Evolutionary conservation across 768 basidiomycete genomes (phyloP).

Genomic region (Podaxis sp.): DNA sequence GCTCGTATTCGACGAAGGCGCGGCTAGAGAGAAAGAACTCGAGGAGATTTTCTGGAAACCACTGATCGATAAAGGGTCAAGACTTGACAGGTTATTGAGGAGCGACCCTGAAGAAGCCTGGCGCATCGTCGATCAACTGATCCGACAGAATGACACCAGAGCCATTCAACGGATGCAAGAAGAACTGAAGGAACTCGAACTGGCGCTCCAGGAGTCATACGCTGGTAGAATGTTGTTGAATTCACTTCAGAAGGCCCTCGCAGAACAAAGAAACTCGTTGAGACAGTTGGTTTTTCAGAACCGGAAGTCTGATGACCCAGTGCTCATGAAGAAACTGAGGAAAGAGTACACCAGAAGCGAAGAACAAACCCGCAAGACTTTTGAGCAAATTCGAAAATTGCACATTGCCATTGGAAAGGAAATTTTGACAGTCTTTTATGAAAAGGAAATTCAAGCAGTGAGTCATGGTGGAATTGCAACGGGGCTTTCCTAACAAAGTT

Average conservation of each 20-base stretch:
- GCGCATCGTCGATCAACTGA: slow-evolving; percentile 6
- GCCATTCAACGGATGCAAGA: not conserved
- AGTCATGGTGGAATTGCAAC: not conserved
- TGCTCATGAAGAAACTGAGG: not conserved
- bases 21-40: slow-evolving; percentile 18
- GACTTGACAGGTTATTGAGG: slow-evolving; percentile 2
- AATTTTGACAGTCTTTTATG: not conserved
- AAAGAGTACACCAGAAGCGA: slow-evolving; percentile 9
- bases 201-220: not conserved
- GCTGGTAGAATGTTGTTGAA: not conserved
- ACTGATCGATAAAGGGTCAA: slow-evolving; percentile 19
- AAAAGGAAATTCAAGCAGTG: not conserved
- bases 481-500: not conserved
- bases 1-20: not conserved
- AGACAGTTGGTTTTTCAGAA: not conserved
- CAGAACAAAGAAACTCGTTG: slow-evolving; percentile 1
- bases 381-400: not conserved
- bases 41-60: slow-evolving; percentile 18
- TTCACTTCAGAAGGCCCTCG: slow-evolving; percentile 3
- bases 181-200: slow-evolving; percentile 2
- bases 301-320: not conserved
- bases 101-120: slow-evolving; percentile 9
- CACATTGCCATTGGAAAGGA: not conserved
- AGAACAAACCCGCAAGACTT: not conserved
- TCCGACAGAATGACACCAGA: not conserved